phyloP scores from a whole-genome alignment of 108 stramenopile species.

The Bacterosira constricta region DNA sequence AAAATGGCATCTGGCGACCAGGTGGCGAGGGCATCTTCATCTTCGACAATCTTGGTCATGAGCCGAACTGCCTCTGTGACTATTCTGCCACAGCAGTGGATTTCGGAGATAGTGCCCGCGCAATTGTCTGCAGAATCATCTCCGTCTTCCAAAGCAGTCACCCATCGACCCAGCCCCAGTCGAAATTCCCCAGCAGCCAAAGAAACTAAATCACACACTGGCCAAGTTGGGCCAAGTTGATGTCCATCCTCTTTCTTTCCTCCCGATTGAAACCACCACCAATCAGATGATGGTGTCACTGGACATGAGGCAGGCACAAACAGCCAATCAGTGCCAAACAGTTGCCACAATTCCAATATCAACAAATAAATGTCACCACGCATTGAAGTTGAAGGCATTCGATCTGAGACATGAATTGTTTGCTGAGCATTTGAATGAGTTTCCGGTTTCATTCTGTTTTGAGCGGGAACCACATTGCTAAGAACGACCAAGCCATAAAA shows the following conservation, averaged over 20 bases:
- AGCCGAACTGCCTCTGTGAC: constrained; percentile 34
- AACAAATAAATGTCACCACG: constrained; percentile 32
- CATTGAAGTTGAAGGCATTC: not conserved
- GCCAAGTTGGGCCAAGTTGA: constrained; percentile 34
- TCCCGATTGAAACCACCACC: constrained; percentile 6
- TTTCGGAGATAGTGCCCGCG: constrained; percentile 4
- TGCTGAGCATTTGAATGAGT: too few species aligned
- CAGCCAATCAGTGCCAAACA: constrained; percentile 41
- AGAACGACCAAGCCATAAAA: constrained; percentile 38
- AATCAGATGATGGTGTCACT: not conserved
- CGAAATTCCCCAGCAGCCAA: constrained; percentile 48
- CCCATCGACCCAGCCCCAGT: constrained; percentile 32
- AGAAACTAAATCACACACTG: constrained; percentile 35
- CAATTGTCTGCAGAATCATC: not conserved
- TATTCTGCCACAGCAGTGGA: constrained; percentile 18
- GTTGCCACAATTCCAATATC: constrained; percentile 29
- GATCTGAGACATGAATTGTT: too few species aligned
- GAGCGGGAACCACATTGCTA: constrained; percentile 3
- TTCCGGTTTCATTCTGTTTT: not conserved
- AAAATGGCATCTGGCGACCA: constrained; percentile 40
- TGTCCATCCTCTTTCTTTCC: not conserved
- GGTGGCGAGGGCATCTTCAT: constrained; percentile 3
- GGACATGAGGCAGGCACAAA: not conserved
- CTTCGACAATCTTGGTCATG: constrained; percentile 38
- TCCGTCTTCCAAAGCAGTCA: constrained; percentile 12